Base-by-base conservation (phyloP, 2,329 filamentous ascomycete genomes). In the Metarhizium guizhouense region DNA sequence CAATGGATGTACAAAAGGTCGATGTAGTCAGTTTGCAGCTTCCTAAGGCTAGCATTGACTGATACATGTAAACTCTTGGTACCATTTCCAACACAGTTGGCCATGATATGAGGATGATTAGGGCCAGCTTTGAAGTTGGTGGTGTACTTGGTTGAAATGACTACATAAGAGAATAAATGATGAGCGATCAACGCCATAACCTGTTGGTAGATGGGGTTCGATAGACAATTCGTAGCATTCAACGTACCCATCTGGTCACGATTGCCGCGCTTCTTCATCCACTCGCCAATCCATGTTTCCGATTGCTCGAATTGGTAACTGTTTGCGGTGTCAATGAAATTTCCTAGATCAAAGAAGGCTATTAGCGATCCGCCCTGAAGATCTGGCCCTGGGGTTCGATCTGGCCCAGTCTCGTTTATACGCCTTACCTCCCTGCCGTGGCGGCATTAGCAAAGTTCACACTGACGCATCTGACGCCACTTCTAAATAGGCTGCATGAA, bases 301-400 rank as follows among this genome's bases (percentile, higher is more conserved):
- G 81, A 81, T 66, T 87, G 76, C 57, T 74, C 75, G 54, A 75
- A 71, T 61, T 87, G 85, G 69, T 89, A 89, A 67, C 84, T 85
- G 71, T 83, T 86, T 57, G 84, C 64, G 0, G 84, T 88, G 66
- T 90, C 87, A 64, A 90, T 84, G 68, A 90, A 89, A 70, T 90
- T 90, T 29, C 87, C 86, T 56, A 42, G 20, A 20, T 49, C 18
- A 16, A 5, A 20, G 25, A 29, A 45, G 43, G 13, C 18, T n/a
- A 40, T 18, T 16, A 42, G 45, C 45, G 13, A 49, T 56, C 29
- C 56, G 47, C 5, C n/a, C 25, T 18, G 8, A 40, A 16, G 13
- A 2, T 13, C 34, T 29, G 34, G 3, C 16, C 7, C 13, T 3
- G 18, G 16, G 6, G 6, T 11, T n/a, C 8, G 34, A 25, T 6